These are phyloP conservation scores for Colletotrichum salicis DNA, from an alignment of 2,329 filamentous ascomycete genomes.

Conservation along the genomic window DNA sequence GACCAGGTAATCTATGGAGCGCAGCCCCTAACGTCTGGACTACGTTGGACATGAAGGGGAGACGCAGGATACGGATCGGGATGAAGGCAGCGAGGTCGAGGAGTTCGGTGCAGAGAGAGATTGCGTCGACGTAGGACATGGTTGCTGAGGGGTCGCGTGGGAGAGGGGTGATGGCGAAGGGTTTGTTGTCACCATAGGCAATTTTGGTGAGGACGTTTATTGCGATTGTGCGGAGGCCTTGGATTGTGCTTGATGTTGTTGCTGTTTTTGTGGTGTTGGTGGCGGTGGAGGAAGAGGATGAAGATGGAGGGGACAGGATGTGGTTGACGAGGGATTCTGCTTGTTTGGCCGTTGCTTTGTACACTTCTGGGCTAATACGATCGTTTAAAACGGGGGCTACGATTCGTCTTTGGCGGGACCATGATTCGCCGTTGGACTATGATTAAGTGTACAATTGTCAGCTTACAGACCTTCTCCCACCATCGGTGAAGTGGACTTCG, in stretches of 20 bases:
- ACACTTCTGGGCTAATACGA: constrained; percentile 47
- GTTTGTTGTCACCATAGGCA: constrained; percentile 45
- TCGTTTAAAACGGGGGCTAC: constrained; percentile 50
- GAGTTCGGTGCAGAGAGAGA: constrained; percentile 43
- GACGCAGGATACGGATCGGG: constrained; percentile 39
- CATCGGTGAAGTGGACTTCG: no score
- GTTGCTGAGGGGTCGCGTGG: constrained; percentile 25
- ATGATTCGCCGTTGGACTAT: constrained; percentile 39
- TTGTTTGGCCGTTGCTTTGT: constrained; percentile 45
- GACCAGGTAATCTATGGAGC: constrained; percentile 40
- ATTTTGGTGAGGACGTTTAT: constrained; percentile 50
- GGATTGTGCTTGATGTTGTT: constrained; percentile 42
- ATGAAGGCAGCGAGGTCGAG: constrained; percentile 43
- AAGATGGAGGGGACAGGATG: constrained; percentile 31
- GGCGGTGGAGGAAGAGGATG: neutral
- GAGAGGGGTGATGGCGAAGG: constrained; percentile 42
- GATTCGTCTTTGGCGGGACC: constrained; percentile 48
- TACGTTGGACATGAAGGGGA: constrained; percentile 41
- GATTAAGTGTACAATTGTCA: no score
- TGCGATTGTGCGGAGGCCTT: constrained; percentile 45
- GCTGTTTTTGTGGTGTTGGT: constrained; percentile 24
- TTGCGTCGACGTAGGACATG: constrained; percentile 46
- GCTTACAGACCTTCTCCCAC: no score
- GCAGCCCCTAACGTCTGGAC: constrained; percentile 43
- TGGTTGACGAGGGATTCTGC: constrained; percentile 44